Base-by-base conservation (phyloP, 768 basidiomycete genomes). In the Podaxis sp. region DNA sequence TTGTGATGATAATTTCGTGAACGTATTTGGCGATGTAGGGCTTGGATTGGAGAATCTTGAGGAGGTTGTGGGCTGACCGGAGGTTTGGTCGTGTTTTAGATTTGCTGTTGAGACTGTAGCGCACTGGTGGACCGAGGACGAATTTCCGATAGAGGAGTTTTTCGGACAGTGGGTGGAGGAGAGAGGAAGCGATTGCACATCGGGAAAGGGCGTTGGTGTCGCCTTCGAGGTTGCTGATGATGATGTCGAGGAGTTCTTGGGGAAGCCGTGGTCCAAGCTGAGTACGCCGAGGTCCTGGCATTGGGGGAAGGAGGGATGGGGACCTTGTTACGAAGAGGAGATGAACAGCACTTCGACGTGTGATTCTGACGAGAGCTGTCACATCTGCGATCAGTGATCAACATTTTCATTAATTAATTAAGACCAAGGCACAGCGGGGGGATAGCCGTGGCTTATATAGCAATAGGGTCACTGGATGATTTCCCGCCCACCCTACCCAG, bases 141-240 rank as follows among this genome's bases (percentile, higher is more conserved):
- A 57, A 57, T 57, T 44, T 57, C 36, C 56, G 42, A 24, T 57
- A 57, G 40, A 57, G 56, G 17, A 57, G 56, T 44, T 57, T 57
- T 57, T 57, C 56, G 42, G 56, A 42, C 15, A 57, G 56, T 2
- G 39, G 56, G 24, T 46, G 24, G 13, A 57, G 28, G 17, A 24
- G 39, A 1, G 56, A 57, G 15, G 56, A 57, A 40, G 38, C 56
- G 24, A 57, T 24, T 4, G 42, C 42, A 30, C 56, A 57, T 13
- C 42, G 56, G 9, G 40, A n/a, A 26, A 57, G 56, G 22, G 56
- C 38, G 26, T 13, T 26, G 17, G 42, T 9, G 44, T 44, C 7
- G 24, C 56, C 56, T 4, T 57, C 56, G 19, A 57, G 40, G 11
- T 57, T 57, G 9, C 3, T 42, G 56, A 58, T 8, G 44, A 58